Base-by-base conservation (phyloP, 495 filamentous ascomycete species). In the Platismatia glauca region DNA sequence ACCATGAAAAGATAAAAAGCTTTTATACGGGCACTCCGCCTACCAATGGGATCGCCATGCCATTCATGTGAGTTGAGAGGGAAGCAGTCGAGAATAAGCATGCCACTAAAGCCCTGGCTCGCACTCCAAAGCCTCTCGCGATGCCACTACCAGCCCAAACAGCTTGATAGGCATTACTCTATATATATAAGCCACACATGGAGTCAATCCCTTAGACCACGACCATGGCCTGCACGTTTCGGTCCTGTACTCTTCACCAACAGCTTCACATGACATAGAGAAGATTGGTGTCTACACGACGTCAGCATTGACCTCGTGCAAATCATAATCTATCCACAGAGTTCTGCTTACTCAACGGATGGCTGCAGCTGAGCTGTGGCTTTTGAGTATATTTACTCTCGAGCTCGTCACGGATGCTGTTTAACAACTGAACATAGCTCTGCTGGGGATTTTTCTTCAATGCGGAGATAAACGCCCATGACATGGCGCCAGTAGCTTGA, bases 381-480 rank as follows among this genome's bases (percentile, higher is more conserved):
- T 96, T 97, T 77, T 98, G 94, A 50, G 84, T 83, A 73, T 98
- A 98, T 72, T 93, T 93, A 39, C 82, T 83, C 61, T 89, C 78
- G 65, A 98, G 78, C 74, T 96, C 94, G 59, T 95, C 91, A 44
- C 94, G 88, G 71, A 98, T 97, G 75, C 84, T 95, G 78, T 95
- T 97, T 64, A 98, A 81, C 64, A 98, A 75, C 75, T 95, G 89
- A 60, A 97, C 89, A 71, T 97, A 97, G 77, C 91, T 96, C 80
- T 97, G 94, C 72, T 97, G 90, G 4, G 94, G 94, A 68, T 96
- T 96, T 81, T 96, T 96, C 80, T 93, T 92, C 59, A 98, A 82
- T 44, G 91, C 88, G 7, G 80, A 86, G 72, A 98, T 92, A 73
- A 98, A 98, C 9, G 94, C 94, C 85, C 90, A 97, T 9, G 90